A percentile compares a stretch with the other conserved stretches of the same genome.
These are phyloP conservation scores for Ampelocalamus luodianensis DNA, from an alignment of 176 grass and related monocot species.

Conservation along the genomic window DNA sequence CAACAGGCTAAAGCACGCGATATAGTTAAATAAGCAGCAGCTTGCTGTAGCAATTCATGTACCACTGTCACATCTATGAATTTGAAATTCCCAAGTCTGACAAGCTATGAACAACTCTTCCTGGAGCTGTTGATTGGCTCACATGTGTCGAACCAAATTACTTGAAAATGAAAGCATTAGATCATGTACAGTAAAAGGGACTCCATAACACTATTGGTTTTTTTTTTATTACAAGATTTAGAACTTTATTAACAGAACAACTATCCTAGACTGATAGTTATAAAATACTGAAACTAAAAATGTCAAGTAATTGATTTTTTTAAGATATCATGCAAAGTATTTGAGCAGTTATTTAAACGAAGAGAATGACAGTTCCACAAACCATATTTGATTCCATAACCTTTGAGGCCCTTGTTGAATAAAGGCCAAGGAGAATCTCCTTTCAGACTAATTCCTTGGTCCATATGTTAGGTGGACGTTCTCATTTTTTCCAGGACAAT, in stretches of 20 bases:
- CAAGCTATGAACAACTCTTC: neutral
- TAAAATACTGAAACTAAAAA: neutral
- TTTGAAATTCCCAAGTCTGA: conserved; percentile 1
- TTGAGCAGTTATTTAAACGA: neutral
- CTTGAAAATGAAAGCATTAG: neutral
- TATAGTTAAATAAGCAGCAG: neutral
- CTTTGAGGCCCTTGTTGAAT: conserved; percentile 24
- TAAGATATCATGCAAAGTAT: neutral
- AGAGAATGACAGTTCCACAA: neutral
- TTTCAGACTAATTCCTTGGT: conserved; percentile 36
- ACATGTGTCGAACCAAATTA: neutral
- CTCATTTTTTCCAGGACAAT: conserved; percentile 1
- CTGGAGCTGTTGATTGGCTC: neutral
- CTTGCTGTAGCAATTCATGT: neutral
- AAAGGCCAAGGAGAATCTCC: conserved; percentile 22
- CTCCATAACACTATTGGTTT: neutral
- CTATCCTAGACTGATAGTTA: neutral
- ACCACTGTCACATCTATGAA: neutral
- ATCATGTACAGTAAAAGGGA: neutral
- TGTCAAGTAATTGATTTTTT: neutral
- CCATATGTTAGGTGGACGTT: conserved; percentile 14
- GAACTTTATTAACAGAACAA: neutral
- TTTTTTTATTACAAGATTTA: neutral
- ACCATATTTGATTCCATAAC: neutral
- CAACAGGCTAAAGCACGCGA: neutral